Base-by-base conservation (phyloP, 2,329 filamentous ascomycete species). In the Amauroascus niger region DNA sequence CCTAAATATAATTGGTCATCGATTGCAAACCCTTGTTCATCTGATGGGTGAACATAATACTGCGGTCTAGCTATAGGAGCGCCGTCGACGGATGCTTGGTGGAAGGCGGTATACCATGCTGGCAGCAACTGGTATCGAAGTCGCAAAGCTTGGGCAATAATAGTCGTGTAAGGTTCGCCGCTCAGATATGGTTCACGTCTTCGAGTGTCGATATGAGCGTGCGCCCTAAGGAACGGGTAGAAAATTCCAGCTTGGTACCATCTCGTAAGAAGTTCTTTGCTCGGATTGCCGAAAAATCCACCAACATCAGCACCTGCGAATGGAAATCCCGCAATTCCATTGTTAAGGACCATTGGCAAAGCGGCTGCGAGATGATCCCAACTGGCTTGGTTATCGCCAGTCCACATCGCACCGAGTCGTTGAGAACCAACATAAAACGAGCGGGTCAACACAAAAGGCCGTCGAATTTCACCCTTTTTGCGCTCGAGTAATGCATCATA, bases 161-260 rank as follows among this genome's bases (percentile, higher is more conserved):
- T 94, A 50, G 79, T 78, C 2, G 83, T 87, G 71, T 95, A 89
- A 0, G 90, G 89, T 57, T 93, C 86, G 9, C 87, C 86, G 9
- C 84, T 77, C 55, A 97, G 76, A 67, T 97, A 98, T 2, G 93
- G 93, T 72, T 98, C 93, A 50, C 93, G 86, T 24, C 93, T 86
- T 44, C 93, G 88, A 37, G 93, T 87, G 65, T 98, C 93, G 57
- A 97, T 97, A 69, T 98, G 93, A 6, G 93, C 93, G 67, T 98
- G 93, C 1, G 83, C 93, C 57, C 93, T 87, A 86, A 97, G 95
- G 76, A 97, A 98, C 6, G 93, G 93, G 69, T 97, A 97, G 76
- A 95, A 98, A 53, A 88, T 87, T 58, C 93, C 93, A 32, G 90
- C 83, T 71, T 98, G 93, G 71, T 95, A 98, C 93, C 93, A 98